Percentiles rank a stretch among this genome's conserved stretches.
These are phyloP conservation scores for Chenopodium suecicum DNA, from an alignment of 148 eudicot genomes.

Conservation along the genomic window DNA sequence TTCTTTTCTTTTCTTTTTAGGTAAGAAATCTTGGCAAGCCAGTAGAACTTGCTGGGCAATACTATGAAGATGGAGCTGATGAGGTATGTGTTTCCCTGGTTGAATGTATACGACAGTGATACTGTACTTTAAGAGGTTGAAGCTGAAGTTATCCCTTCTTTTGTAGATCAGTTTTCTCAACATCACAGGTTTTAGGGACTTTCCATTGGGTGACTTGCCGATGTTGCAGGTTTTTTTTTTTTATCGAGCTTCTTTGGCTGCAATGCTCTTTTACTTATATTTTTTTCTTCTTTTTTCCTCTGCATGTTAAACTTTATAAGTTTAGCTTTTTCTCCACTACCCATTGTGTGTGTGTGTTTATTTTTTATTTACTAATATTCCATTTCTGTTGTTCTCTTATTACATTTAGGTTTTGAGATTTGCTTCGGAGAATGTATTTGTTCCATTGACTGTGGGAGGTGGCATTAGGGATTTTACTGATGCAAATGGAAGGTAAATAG, in stretches of 20 bases:
- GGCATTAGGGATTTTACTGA: slow-evolving; percentile 98
- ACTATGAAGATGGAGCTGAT: slow-evolving; percentile 96
- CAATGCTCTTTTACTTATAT: not conserved
- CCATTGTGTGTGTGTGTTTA: not conserved
- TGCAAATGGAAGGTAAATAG: slow-evolving; percentile 76
- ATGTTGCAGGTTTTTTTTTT: slow-evolving; percentile 80
- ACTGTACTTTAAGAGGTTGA: not conserved
- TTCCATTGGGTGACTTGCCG: slow-evolving; percentile 93
- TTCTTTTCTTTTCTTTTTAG: slow-evolving; percentile 27
- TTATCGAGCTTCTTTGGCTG: slow-evolving; percentile 1
- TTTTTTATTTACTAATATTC: not conserved
- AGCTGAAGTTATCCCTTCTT: slow-evolving; percentile 14
- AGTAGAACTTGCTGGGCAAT: slow-evolving; percentile 93
- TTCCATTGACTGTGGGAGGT: slow-evolving; percentile 97
- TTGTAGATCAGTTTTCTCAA: slow-evolving; percentile 89
- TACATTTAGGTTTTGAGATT: slow-evolving; percentile 62
- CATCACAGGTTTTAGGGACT: slow-evolving; percentile 94
- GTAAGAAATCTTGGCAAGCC: slow-evolving; percentile 99
- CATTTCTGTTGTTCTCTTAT: not conserved
- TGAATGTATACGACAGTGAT: not conserved
- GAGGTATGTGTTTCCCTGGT: slow-evolving; percentile 56
- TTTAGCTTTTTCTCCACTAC: too few relatives aligned
- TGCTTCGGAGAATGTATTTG: slow-evolving; percentile 90
- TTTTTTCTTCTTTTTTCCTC: not conserved
- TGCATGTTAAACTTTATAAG: not conserved